Percentiles rank a stretch among this genome's conserved stretches.
These are phyloP conservation scores for Colletotrichum abscissum DNA, from an alignment of 2,329 filamentous ascomycete species.

Conservation along the genomic window DNA sequence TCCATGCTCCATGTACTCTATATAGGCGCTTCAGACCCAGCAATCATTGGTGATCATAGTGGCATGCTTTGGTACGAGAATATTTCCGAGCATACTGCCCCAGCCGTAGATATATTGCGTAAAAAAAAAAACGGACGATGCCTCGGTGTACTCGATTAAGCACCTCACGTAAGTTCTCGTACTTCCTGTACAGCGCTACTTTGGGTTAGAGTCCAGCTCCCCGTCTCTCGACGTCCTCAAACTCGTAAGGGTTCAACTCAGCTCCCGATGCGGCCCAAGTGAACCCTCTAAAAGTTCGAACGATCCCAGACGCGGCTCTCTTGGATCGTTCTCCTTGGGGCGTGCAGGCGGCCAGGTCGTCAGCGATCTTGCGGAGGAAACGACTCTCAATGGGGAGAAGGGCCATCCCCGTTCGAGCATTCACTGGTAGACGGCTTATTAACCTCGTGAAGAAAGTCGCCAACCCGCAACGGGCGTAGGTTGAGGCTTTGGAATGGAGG, in stretches of 20 bases:
- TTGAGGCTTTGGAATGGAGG: background rate
- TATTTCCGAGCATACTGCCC: background rate
- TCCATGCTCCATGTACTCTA: background rate
- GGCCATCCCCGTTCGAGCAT: background rate
- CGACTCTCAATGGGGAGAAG: background rate
- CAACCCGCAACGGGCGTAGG: background rate
- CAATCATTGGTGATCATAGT: background rate
- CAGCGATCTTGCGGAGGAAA: background rate
- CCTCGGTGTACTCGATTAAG: background rate
- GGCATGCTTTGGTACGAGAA: background rate
- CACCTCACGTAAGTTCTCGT: background rate
- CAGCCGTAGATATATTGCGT: background rate
- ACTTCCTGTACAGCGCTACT: background rate
- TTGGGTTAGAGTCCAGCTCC: background rate
- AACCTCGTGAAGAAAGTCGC: background rate
- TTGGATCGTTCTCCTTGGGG: background rate
- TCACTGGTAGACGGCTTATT: background rate
- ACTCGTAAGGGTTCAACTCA: background rate
- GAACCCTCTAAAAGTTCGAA: background rate
- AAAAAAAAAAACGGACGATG: background rate
- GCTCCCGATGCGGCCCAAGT: background rate
- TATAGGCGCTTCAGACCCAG: background rate
- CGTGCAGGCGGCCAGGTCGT: background rate
- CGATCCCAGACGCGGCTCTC: background rate
- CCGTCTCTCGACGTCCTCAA: background rate